Evolutionary conservation across 495 filamentous ascomycete genomes (phyloP), one percentile per base, ranked within the genome.

Genomic region (Venustampulla echinocandica): DNA sequence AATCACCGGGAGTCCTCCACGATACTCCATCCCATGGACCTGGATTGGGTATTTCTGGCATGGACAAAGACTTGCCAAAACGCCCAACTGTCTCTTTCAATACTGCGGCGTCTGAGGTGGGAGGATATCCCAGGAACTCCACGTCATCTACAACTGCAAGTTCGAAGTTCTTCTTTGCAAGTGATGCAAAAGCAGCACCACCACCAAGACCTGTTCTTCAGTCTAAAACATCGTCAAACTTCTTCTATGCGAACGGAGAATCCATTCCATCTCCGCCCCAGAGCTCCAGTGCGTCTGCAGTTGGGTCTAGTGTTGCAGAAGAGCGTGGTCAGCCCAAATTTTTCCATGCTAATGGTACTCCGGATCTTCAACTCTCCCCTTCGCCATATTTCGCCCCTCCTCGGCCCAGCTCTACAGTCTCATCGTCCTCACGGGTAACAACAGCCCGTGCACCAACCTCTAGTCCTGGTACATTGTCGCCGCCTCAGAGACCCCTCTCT

Each of bases 91-190:
- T 60, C 13, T 59, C 58, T n/a, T 65, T 65, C 52, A 54, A 49
- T 47, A 46, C 60, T 2, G 38, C 46, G 22, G 43, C 46, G 32
- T 55, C 54, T 46, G 52, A 59, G 19, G 36, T 37, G 21, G 47
- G 51, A 32, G 47, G 51, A 17, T 32, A 28, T 27, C 39, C 46
- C 41, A 60, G 41, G 19, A 56, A 53, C 30, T 51, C 56, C 21
- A 57, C 59, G 10, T 19, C 33, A 22, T 50, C 49, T 34, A 46
- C 61, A 21, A 24, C 43, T 0, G 49, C 11, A 11, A 46, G 53
- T 27, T 75, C 81, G 23, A 82, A 80, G 62, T 88, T 90, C 66
- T 88, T 90, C 57, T 82, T 84, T 63, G 85, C 83, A 6, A 77
- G 74, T 54, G 81, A 86, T 49, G 79, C 72, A n/a, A 79, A 76